A percentile compares a stretch with the other conserved stretches of the same genome.
phyloP scores from a whole-genome alignment of 2,329 filamentous ascomycete species.

The Alternaria sp. region DNA sequence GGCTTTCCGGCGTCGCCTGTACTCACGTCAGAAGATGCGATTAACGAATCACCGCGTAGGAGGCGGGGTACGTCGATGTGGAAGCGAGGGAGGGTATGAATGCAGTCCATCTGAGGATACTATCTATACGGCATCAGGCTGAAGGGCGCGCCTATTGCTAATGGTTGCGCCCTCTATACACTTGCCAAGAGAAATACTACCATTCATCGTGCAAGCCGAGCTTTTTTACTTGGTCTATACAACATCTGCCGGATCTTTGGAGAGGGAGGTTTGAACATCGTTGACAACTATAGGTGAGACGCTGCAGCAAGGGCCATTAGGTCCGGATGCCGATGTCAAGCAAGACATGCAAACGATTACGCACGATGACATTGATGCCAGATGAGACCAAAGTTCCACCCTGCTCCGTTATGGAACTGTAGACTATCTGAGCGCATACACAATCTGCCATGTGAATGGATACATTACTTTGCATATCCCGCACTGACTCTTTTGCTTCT shows the following conservation, averaged over 20 bases:
- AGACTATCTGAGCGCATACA: slow-evolving; percentile 12
- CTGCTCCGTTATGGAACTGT: slow-evolving; percentile 3
- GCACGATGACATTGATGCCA: slow-evolving; percentile 13
- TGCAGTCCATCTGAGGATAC: background rate
- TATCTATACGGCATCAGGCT: slow-evolving; percentile 10
- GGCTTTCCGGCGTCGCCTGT: background rate
- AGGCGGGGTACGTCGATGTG: background rate
- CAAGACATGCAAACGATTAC: background rate
- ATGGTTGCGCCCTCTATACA: slow-evolving; percentile 11
- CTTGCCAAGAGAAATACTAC: slow-evolving; percentile 11
- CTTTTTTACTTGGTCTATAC: background rate
- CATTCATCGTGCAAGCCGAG: slow-evolving; percentile 6
- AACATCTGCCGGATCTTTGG: background rate
- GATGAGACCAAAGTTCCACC: slow-evolving; percentile 1
- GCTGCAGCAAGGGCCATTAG: background rate
- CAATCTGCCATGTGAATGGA: background rate
- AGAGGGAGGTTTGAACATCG: background rate
- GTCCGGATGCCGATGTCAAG: background rate
- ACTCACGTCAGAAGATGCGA: background rate
- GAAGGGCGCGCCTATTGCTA: slow-evolving; percentile 2
- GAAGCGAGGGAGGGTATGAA: background rate
- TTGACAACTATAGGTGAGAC: background rate
- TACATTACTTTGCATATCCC: background rate
- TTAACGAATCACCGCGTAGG: background rate
- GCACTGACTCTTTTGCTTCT: background rate